These are phyloP conservation scores for Alternaria metachromatica DNA, from an alignment of 2,329 filamentous ascomycete genomes.

Conservation along the genomic window DNA sequence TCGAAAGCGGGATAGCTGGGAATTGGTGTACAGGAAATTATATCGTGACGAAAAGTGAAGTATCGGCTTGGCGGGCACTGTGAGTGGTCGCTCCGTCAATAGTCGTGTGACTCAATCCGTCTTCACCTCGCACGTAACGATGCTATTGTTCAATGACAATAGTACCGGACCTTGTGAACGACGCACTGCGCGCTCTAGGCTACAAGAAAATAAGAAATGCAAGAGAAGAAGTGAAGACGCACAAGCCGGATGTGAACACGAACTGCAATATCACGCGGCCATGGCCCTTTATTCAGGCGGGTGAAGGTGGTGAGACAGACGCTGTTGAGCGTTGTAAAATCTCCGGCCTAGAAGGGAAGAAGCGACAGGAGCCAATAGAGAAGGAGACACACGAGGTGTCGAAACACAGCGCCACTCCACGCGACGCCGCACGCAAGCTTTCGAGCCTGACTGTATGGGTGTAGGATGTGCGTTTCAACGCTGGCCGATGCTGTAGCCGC, in stretches of 20 bases:
- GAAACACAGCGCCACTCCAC: conserved; percentile 46
- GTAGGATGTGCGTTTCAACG: conserved; percentile 46
- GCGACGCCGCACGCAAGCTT: conserved; percentile 41
- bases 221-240: conserved; percentile 20
- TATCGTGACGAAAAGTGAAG: conserved; percentile 8
- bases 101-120: conserved; percentile 21
- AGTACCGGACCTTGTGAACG: conserved; percentile 24
- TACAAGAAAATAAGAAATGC: conserved; percentile 14
- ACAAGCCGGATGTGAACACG: conserved; percentile 22
- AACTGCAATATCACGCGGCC: conserved; percentile 23
- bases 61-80: conserved; percentile 17
- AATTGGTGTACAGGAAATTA: not conserved
- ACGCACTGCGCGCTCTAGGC: conserved; percentile 21
- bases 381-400: conserved; percentile 26
- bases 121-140: conserved; percentile 37
- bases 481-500: conserved; percentile 47
- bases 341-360: conserved; percentile 30
- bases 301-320: conserved; percentile 41
- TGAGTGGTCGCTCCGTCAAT: conserved; percentile 17
- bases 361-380: conserved; percentile 44
- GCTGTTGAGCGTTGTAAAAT: conserved; percentile 26
- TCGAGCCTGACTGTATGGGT: conserved; percentile 39
- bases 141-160: conserved; percentile 36
- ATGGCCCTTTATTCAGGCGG: conserved; percentile 41
- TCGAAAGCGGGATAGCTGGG: not conserved